Evolutionary conservation across 2,329 filamentous ascomycete species (phyloP).

Genomic region (Clonostachys chloroleuca): DNA sequence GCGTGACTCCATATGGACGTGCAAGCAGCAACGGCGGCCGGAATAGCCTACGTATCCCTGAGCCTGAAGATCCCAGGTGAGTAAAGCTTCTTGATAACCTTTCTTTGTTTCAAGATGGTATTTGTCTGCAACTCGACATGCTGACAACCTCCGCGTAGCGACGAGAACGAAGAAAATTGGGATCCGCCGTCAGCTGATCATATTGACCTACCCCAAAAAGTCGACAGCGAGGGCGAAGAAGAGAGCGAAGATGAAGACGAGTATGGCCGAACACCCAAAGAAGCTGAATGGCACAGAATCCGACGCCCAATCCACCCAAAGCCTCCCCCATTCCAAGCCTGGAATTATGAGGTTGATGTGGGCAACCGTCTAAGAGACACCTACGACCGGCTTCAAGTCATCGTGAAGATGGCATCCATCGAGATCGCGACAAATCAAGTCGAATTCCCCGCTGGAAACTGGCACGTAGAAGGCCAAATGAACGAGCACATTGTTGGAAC

Average conservation of each 20-base stretch:
- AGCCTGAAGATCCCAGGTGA: constrained; percentile 15
- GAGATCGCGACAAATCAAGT: constrained; percentile 50
- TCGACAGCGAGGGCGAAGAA: neutral
- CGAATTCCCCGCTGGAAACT: constrained; percentile 35
- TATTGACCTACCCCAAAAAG: neutral
- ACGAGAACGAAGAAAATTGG: constrained; percentile 8
- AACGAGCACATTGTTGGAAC: constrained; percentile 13
- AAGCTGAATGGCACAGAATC: constrained; percentile 4
- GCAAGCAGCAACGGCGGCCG: no score
- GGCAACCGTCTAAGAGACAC: constrained; percentile 3
- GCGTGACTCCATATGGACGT: constrained; percentile 6
- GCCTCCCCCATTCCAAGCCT: constrained; percentile 30
- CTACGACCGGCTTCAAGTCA: constrained; percentile 44
- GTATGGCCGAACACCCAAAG: no score
- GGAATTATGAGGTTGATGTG: constrained; percentile 7
- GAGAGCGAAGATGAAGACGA: constrained; percentile 7
- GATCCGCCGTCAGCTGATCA: neutral
- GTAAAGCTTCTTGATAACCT: constrained; percentile 17
- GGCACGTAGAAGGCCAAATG: constrained; percentile 40
- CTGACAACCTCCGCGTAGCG: neutral
- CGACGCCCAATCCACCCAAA: constrained; percentile 12
- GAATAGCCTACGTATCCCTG: no score
- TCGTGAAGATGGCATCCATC: constrained; percentile 58
- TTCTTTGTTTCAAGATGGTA: no score
- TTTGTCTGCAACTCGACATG: no score